Base-by-base conservation (phyloP, 495 filamentous ascomycete species). In the Lepraria neglecta region DNA sequence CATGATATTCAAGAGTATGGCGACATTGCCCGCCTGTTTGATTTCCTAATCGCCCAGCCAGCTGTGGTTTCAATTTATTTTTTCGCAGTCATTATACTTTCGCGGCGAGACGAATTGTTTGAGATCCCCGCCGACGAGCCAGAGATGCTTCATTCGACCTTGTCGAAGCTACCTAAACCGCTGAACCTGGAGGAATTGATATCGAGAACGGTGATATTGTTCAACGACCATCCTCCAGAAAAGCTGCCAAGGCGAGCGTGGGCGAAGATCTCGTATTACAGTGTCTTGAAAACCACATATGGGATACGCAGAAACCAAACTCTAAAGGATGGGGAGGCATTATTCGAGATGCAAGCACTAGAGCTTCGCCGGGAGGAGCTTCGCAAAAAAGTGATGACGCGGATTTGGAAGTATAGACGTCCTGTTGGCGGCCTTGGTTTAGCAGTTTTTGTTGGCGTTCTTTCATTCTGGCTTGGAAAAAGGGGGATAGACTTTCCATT, bases 1-100 rank as follows among this genome's bases (percentile, higher is more conserved):
- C 94, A 98, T 72, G 90, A 96, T 69, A 91, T 98, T 60, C 84
- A 92, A 72, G 88, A 87, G 51, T 96, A 95, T 71, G 84, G 84
- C 62, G 86, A 90, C 63, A 96, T 90, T 68, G 81, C 92, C 14
- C 82, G 94, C 28, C 76, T 98, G 0, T 98, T 96, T 70, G 94
- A 98, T 73, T 91, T 89, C 58, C 75, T 98, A 10, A 76, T 98
- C 14, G 90, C 95, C 6, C 80, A 81, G 57, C 91, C 92, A 71
- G 88, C 92, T 9, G 86, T 87, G 42, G 90, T 96, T 63, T 83
- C 86, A 28, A 77, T 97, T 17, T 98, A 98, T 72, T 78, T 97
- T 31, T 97, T 96, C 73, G 90, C 91, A 19, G 86, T 90, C 67
- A 91, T 96, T 58, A 82, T 97, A 27, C 78, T 95, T 14, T 82